These are phyloP conservation scores for Penicillium nucicola DNA, from an alignment of 495 filamentous ascomycete species.

Conservation along the genomic window DNA sequence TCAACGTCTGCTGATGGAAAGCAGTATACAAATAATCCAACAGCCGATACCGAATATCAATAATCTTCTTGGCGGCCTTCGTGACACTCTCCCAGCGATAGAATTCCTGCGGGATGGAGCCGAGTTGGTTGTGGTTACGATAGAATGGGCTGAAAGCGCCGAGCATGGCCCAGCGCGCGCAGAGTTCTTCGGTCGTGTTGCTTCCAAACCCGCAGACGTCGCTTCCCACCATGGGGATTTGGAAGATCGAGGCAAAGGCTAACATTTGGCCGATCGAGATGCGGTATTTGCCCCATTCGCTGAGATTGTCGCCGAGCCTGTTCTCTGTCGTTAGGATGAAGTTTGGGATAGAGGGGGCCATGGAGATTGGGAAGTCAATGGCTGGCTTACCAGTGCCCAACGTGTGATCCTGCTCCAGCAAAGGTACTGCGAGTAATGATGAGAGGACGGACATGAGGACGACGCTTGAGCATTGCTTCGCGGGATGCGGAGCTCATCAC, in stretches of 20 bases:
- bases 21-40: conserved; percentile 82
- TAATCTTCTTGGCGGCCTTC: conserved; percentile 62
- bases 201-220: conserved; percentile 78
- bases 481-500: conserved; percentile 74
- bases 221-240: conserved; percentile 80
- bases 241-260: conserved; percentile 75
- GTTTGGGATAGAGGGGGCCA: neutral
- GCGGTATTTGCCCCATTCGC: conserved; percentile 70
- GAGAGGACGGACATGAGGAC: conserved; percentile 65
- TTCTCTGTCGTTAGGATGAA: too few species aligned
- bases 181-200: conserved; percentile 74
- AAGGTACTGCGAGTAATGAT: conserved; percentile 86
- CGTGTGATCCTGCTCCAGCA: conserved; percentile 70
- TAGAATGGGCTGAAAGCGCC: conserved; percentile 83
- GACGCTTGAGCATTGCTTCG: conserved; percentile 65
- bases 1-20: conserved; percentile 55
- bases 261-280: conserved; percentile 66
- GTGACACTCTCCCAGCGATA: conserved; percentile 68
- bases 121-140: conserved; percentile 67
- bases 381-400: conserved; percentile 68
- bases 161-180: conserved; percentile 79
- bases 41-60: conserved; percentile 71
- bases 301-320: conserved; percentile 74
- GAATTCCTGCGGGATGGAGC: conserved; percentile 64
- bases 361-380: neutral